Conservation (phyloP, 495 filamentous ascomycete species). For the Evansstolkia leycettana region DNA sequence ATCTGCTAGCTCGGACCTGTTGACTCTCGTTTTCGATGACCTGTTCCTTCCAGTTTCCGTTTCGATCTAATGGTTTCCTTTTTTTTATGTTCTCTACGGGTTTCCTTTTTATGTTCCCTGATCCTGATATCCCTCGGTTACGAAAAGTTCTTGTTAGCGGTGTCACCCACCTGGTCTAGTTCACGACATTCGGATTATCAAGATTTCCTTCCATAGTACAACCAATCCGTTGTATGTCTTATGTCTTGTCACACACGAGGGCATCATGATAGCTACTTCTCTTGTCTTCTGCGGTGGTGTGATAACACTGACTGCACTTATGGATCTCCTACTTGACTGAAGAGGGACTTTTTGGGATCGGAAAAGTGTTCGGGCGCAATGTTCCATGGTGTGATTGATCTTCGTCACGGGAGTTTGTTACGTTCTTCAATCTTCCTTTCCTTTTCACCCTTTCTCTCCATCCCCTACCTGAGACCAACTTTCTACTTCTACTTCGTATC, state of each 20-base stretch:
- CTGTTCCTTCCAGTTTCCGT: background rate
- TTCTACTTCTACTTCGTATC: no score
- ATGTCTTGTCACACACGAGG: background rate
- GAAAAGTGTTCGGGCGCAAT: slow-evolving; percentile 18
- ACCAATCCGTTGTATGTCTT: background rate
- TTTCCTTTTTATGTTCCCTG: slow-evolving; percentile 13
- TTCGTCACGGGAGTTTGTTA: background rate
- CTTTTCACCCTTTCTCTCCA: no score
- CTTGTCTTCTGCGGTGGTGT: no score
- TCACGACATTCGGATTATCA: slow-evolving; percentile 22
- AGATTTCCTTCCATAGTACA: slow-evolving; percentile 5
- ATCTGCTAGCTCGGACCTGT: slow-evolving; percentile 18
- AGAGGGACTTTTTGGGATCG: slow-evolving; percentile 8
- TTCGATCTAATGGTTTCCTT: slow-evolving; percentile 8
- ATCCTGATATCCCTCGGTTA: slow-evolving; percentile 41
- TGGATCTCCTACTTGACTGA: background rate
- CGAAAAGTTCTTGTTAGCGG: slow-evolving; percentile 33
- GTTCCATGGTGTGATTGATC: background rate
- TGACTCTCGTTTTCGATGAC: slow-evolving; percentile 34
- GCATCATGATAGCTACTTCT: background rate
- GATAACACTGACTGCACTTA: no score
- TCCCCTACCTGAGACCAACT: background rate
- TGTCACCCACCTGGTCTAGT: slow-evolving; percentile 24
- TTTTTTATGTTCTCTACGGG: slow-evolving; percentile 8
- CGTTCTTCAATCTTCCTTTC: background rate